Evolutionary conservation across 176 grass and related monocot genomes (phyloP).

Genomic region (Dactylis glomerata): DNA sequence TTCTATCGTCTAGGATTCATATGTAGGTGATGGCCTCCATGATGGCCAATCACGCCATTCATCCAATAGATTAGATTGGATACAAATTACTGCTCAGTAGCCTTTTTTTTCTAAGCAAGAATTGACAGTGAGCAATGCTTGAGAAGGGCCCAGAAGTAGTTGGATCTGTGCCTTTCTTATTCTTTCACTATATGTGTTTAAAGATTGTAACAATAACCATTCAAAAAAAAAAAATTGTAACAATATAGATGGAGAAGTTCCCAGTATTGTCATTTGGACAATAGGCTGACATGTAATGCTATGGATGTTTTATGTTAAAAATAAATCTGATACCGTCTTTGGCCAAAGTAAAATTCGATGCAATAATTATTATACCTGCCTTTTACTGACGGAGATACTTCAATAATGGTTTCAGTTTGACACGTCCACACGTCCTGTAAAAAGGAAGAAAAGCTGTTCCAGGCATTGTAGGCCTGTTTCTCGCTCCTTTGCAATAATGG

Average conservation of each 20-base stretch:
- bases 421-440: too few species aligned
- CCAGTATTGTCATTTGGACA: not conserved
- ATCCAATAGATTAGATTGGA: not conserved
- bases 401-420: too few species aligned
- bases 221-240: not conserved
- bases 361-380: too few species aligned
- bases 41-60: not conserved
- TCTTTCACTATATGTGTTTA: not conserved
- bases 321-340: not conserved
- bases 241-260: not conserved
- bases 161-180: not conserved
- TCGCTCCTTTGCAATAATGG: too few species aligned
- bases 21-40: conserved; percentile 34
- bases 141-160: not conserved
- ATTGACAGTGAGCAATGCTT: not conserved
- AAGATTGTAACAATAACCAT: not conserved
- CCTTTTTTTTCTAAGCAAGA: not conserved
- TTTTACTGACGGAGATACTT: too few species aligned
- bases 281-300: conserved; percentile 8
- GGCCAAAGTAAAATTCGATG: not conserved
- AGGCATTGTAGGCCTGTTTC: too few species aligned
- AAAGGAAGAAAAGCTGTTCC: too few species aligned
- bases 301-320: not conserved
- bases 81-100: not conserved
- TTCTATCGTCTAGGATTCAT: conserved; percentile 61